Conservation (phyloP, 345 rosid species). For the Balakata baccata region DNA sequence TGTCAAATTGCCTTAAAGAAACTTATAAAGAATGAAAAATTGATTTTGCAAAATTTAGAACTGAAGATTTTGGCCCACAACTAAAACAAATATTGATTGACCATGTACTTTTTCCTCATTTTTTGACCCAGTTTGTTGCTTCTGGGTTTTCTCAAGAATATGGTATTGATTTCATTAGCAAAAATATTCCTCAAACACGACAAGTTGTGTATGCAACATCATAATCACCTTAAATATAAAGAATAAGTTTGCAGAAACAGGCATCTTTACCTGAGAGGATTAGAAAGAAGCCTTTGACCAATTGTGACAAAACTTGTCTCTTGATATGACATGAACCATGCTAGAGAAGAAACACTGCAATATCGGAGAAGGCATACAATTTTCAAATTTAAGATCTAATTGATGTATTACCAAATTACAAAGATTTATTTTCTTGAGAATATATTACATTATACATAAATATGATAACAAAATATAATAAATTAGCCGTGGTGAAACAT, state of each 20-base stretch:
- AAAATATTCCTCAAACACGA: not conserved
- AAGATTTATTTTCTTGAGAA: not conserved
- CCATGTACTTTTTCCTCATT: not conserved
- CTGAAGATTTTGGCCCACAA: not conserved
- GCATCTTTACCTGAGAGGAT: slow-evolving; percentile 73
- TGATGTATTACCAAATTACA: not conserved
- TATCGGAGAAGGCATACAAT: slow-evolving; percentile 13
- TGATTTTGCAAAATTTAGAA: slow-evolving; percentile 3
- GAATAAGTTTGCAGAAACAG: slow-evolving; percentile 9
- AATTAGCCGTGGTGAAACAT: not conserved
- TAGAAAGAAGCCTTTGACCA: slow-evolving; percentile 90
- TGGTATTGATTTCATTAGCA: not conserved
- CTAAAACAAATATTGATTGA: not conserved
- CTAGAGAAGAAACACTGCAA: slow-evolving; percentile 93
- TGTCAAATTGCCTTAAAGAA: slow-evolving; percentile 7
- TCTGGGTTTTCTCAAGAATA: not conserved
- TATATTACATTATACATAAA: not conserved
- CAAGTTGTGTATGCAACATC: not conserved
- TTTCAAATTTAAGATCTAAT: not conserved
- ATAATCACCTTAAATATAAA: not conserved
- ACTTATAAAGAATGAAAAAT: slow-evolving; percentile 5
- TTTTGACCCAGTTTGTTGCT: not conserved
- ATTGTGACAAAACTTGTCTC: slow-evolving; percentile 96
- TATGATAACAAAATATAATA: not conserved
- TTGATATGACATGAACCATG: slow-evolving; percentile 99